These are phyloP conservation scores for Penicillium sp. DNA, from an alignment of 2,329 filamentous ascomycete species.

Conservation along the genomic window DNA sequence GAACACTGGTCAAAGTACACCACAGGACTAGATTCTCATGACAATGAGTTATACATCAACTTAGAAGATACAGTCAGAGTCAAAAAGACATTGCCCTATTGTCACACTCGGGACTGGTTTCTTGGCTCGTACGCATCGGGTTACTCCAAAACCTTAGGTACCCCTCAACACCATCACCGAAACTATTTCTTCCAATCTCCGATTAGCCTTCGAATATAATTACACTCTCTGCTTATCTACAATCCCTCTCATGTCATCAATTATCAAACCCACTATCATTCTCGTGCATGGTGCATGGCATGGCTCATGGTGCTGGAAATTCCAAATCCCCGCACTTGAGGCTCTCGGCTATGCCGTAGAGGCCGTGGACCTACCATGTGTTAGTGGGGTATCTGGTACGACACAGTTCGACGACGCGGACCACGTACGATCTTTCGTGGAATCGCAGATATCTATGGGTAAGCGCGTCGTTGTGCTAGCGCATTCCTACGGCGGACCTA, in stretches of 20 bases:
- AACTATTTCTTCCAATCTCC: neutral
- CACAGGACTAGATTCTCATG: too few species aligned
- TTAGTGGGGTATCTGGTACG: neutral
- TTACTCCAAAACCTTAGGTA: too few species aligned
- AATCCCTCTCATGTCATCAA: neutral
- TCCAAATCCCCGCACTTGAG: conserved; percentile 2
- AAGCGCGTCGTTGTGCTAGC: neutral
- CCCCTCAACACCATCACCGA: too few species aligned
- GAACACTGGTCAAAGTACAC: too few species aligned
- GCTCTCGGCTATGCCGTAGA: neutral
- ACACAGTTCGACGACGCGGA: neutral
- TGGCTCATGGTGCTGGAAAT: conserved; percentile 7
- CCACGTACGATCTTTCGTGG: neutral
- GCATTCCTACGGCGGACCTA: neutral
- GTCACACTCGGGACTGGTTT: too few species aligned
- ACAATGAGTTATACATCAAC: too few species aligned
- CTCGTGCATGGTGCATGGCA: conserved; percentile 6
- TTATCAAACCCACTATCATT: neutral
- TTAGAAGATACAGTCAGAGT: too few species aligned
- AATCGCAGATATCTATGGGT: neutral
- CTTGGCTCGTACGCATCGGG: too few species aligned
- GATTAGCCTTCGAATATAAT: neutral
- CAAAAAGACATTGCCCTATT: too few species aligned
- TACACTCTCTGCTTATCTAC: neutral
- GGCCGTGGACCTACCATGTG: neutral